Conservation (phyloP, 1,139 yeast species). For the Arxiozyma telluris region DNA sequence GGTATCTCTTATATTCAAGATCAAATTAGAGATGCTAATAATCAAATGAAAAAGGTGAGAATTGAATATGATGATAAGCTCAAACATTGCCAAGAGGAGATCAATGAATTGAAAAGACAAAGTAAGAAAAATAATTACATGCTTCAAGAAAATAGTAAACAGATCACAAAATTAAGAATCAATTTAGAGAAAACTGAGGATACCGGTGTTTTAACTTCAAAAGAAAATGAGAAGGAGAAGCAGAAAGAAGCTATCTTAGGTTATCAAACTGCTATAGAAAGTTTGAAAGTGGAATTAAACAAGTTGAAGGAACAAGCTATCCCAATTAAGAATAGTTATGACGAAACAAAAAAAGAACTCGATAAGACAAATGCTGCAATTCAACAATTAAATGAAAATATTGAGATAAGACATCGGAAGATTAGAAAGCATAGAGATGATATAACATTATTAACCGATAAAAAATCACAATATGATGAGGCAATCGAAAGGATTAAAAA, state of each 20-base stretch:
- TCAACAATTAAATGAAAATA: constrained; percentile 20
- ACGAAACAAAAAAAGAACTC: constrained; percentile 12
- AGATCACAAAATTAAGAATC: constrained; percentile 18
- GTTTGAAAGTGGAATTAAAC: constrained; percentile 20
- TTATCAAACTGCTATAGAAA: constrained; percentile 22
- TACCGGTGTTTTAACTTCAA: constrained; percentile 33
- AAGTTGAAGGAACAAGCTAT: constrained; percentile 16
- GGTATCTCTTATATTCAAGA: constrained; percentile 22
- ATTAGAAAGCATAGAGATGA: constrained; percentile 22
- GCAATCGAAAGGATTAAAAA: constrained; percentile 20
- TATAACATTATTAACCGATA: constrained; percentile 14
- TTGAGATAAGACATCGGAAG: constrained; percentile 23
- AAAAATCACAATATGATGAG: constrained; percentile 10
- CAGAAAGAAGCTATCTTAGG: constrained; percentile 25
- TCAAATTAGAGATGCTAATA: constrained; percentile 20
- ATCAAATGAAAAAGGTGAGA: constrained; percentile 15
- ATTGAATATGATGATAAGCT: constrained; percentile 13
- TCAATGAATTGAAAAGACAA: constrained; percentile 9
- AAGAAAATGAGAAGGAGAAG: constrained; percentile 25
- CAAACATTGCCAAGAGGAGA: constrained; percentile 8
- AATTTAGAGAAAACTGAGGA: constrained; percentile 32
- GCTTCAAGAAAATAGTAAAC: constrained; percentile 13
- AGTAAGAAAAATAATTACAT: constrained; percentile 6
- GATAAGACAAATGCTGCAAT: constrained; percentile 9
- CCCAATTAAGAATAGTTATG: constrained; percentile 20